phyloP scores from a whole-genome alignment of 306 rosid genomes.

The Hippophae rhamnoides region DNA sequence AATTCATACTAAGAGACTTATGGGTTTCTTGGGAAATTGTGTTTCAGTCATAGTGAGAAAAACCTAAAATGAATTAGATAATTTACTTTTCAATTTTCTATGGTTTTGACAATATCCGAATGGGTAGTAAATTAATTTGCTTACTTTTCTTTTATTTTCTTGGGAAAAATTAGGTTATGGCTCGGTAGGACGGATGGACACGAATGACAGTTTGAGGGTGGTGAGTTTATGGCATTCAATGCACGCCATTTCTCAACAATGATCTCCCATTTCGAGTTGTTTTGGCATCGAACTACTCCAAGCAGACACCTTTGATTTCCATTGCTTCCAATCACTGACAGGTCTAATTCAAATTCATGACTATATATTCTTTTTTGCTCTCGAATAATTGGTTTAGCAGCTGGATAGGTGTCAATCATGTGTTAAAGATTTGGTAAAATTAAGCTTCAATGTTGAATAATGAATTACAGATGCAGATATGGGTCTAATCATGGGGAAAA shows the following conservation, averaged over 20 bases:
- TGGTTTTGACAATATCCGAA: too few species aligned
- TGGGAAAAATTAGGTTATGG: slow-evolving; percentile 49
- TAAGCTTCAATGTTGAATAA: too few species aligned
- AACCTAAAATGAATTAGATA: too few species aligned
- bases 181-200: slow-evolving; percentile 82
- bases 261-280: slow-evolving; percentile 70
- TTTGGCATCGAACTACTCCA: slow-evolving; percentile 81
- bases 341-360: slow-evolving; percentile 23
- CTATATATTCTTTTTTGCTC: background rate
- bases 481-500: too few species aligned
- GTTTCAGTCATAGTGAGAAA: background rate
- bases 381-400: background rate
- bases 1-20: background rate
- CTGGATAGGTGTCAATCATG: background rate
- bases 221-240: slow-evolving; percentile 97
- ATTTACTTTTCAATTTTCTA: too few species aligned
- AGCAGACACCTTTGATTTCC: slow-evolving; percentile 90
- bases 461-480: too few species aligned
- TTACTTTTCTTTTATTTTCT: background rate
- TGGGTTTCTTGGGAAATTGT: slow-evolving; percentile 1
- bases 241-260: slow-evolving; percentile 95
- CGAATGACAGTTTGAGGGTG: slow-evolving; percentile 85
- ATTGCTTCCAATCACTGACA: slow-evolving; percentile 83
- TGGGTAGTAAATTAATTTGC: background rate
- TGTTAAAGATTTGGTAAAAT: background rate